A percentile compares a stretch with the other conserved stretches of the same genome.
These are phyloP conservation scores for Trametes sp. DNA, from an alignment of 1,284 basidiomycete species.

Conservation along the genomic window DNA sequence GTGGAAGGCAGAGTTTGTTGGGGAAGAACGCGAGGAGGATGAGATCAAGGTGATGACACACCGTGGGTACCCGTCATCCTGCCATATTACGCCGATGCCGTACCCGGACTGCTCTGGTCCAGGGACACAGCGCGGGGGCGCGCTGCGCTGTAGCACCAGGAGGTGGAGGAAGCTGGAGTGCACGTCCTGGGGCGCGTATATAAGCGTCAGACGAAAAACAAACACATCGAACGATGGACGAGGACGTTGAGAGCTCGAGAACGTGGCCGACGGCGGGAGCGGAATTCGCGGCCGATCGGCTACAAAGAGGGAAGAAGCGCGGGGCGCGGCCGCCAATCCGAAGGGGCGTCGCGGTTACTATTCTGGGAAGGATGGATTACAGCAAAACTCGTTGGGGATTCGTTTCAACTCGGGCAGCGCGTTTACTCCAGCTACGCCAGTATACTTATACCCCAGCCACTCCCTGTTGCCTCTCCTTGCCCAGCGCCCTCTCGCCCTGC, in stretches of 20 bases:
- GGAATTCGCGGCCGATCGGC: background rate
- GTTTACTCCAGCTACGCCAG: background rate
- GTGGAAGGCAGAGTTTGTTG: conserved; percentile 13
- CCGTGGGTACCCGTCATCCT: conserved; percentile 10
- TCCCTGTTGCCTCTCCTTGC: background rate
- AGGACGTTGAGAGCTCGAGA: background rate
- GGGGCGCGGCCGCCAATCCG: conserved; percentile 5
- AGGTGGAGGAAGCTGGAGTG: background rate
- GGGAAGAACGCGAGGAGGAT: conserved; percentile 19
- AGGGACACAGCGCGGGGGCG: background rate
- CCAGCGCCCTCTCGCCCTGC: conserved; percentile 2
- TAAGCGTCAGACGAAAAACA: conserved; percentile 13
- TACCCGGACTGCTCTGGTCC: background rate
- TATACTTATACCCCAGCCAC: conserved; percentile 29
- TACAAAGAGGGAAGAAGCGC: conserved; percentile 1
- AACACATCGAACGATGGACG: conserved; percentile 8
- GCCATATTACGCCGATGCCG: background rate
- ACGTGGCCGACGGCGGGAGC: background rate
- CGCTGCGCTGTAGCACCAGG: too few relatives aligned
- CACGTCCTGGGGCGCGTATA: background rate
- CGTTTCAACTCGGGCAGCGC: conserved; percentile 3
- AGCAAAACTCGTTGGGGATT: conserved; percentile 19
- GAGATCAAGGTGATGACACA: conserved; percentile 27
- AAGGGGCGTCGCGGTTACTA: background rate
- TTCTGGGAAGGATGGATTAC: background rate